Evolutionary conservation across 768 basidiomycete species (phyloP), one percentile per base, ranked within the genome.

Genomic region (Tricholoma flavovirens): DNA sequence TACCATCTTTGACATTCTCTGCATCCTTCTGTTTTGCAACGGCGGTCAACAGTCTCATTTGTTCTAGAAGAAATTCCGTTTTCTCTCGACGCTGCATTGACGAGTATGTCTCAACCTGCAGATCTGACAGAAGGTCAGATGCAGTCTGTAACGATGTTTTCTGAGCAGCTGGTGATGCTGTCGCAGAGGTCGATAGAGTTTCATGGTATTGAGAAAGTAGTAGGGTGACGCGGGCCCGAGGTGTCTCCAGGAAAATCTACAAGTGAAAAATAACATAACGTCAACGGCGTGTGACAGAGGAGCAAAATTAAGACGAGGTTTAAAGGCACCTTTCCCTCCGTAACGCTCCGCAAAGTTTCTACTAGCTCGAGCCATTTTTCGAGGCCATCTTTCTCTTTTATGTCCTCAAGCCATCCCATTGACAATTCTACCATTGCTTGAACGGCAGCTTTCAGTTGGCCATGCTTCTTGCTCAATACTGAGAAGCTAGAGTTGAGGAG

Each of bases 71-170:
- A 66, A 99, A 98, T 69, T 98, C 93, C 4, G 93, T 97, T 79
- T 99, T 99, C 72, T 99, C 97, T 66, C 90, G 76, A 57, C 94
- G 86, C 60, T 98, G 93, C 97, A 99, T 98, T 5, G 92, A 93
- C 12, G 95, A 98, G 69, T 98, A 99, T 1, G 97, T 98, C 73
- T 99, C 97, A 36, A 99, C 95, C 75, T 98, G 95, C 2, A 99
- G 83, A 56, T 99, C 97, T 21, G 88, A 88, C 58, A 98, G 79
- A 26, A 98, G 75, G 60, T 98, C 97, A 0, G 92, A 94, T 5
- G 97, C 94, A 0, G 86, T 88, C 64, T 89, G 84, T 36, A 93
- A 73, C 40, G 86, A 83, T 62, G 90, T 88, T 61, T 88, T 89
- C 24, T 75, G 62, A 19, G 70, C 67, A 9, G 79, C 68, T 21